Evolutionary conservation across 768 basidiomycete species (phyloP).

Genomic region (Tulasnella sp.): DNA sequence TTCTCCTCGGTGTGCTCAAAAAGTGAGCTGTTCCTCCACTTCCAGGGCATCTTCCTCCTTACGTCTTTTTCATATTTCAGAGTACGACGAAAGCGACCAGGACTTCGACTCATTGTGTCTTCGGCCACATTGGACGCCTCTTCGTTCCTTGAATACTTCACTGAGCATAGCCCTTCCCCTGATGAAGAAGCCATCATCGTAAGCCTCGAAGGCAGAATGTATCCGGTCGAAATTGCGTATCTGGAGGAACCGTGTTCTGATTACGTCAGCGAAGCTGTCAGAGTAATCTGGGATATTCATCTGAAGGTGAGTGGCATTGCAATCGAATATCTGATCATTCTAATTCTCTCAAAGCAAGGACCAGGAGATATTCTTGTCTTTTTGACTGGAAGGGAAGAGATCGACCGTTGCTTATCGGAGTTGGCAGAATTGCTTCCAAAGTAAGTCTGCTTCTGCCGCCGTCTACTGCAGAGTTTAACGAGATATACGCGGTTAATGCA

Average conservation of each 20-base stretch:
- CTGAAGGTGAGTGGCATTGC: constrained; percentile 46
- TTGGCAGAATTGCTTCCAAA: constrained; percentile 64
- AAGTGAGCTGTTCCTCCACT: constrained; percentile 42
- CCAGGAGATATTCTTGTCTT: constrained; percentile 88
- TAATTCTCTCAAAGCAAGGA: constrained; percentile 41
- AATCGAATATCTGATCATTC: constrained; percentile 2
- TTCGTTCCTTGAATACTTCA: constrained; percentile 82
- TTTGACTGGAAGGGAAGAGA: constrained; percentile 91
- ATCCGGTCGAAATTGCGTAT: constrained; percentile 89
- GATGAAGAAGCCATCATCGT: constrained; percentile 66
- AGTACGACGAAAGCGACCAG: constrained; percentile 81
- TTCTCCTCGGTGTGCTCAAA: constrained; percentile 81
- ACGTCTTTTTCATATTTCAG: constrained; percentile 31
- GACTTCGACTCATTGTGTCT: constrained; percentile 82
- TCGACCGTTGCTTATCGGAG: constrained; percentile 73
- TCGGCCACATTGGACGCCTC: constrained; percentile 93
- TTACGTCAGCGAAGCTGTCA: constrained; percentile 70
- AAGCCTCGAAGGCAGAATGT: constrained; percentile 86
- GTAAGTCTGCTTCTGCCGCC: constrained; percentile 29
- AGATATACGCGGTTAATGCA: constrained; percentile 30
- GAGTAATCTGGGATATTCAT: constrained; percentile 60
- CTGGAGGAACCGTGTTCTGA: constrained; percentile 62
- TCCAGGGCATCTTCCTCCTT: neutral
- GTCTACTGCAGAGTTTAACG: neutral
- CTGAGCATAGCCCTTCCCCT: constrained; percentile 35